Conservation (phyloP, 179 eudicot species). For the Silene coronaria region DNA sequence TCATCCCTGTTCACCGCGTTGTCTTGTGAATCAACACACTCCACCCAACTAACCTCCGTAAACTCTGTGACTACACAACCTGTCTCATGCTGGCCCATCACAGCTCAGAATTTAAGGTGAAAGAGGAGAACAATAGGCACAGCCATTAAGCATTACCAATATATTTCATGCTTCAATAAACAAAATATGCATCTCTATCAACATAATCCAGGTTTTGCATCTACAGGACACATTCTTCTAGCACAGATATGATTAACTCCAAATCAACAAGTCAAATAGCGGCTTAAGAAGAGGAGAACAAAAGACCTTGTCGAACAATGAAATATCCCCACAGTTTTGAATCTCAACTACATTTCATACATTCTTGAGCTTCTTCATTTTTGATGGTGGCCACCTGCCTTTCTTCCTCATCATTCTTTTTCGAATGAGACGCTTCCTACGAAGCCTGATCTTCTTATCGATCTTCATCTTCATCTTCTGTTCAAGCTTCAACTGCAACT, state of each 20-base stretch:
- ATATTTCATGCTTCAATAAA: slow-evolving; percentile 6
- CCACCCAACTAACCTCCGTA: no score
- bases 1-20: no score
- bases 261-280: slow-evolving; percentile 1
- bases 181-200: slow-evolving; percentile 18
- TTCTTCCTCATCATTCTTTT: slow-evolving; percentile 78
- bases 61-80: no score
- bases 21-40: no score
- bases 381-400: slow-evolving; percentile 96
- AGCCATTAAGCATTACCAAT: not conserved
- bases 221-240: not conserved
- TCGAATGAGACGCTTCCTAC: slow-evolving; percentile 67
- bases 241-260: not conserved
- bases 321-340: not conserved
- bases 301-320: not conserved
- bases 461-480: slow-evolving; percentile 68
- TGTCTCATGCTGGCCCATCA: no score
- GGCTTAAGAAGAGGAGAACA: not conserved
- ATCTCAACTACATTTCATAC: slow-evolving; percentile 34
- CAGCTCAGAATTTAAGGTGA: no score
- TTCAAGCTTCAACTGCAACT: slow-evolving; percentile 52
- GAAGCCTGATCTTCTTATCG: slow-evolving; percentile 72
- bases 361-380: slow-evolving; percentile 83
- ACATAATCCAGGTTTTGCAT: slow-evolving; percentile 15
- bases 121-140: not conserved